Conservation (phyloP, 108 stramenopile species). For the Conticribra weissflogii region DNA sequence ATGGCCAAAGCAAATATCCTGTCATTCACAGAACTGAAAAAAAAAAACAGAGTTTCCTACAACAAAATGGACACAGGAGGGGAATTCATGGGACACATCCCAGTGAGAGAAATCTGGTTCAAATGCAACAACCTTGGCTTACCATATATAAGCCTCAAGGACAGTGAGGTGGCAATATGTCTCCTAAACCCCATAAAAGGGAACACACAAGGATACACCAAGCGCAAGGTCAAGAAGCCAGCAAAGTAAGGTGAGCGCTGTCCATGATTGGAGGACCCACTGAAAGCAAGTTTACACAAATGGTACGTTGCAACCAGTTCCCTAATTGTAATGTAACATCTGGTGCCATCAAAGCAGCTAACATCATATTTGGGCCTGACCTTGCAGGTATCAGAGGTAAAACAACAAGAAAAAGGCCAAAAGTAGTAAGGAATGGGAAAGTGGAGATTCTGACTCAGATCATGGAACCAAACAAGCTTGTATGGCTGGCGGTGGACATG, state of each 20-base stretch:
- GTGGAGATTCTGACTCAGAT: constrained; percentile 21
- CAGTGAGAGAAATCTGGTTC: constrained; percentile 3
- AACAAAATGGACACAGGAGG: background rate
- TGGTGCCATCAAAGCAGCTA: constrained; percentile 15
- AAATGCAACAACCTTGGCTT: constrained; percentile 5
- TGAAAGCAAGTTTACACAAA: constrained; percentile 16
- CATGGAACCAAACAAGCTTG: constrained; percentile 10
- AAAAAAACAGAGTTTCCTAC: constrained; percentile 15
- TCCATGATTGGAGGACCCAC: too few relatives aligned
- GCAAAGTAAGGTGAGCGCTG: constrained; percentile 4
- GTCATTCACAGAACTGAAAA: constrained; percentile 11
- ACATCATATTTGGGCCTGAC: constrained; percentile 34
- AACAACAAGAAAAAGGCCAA: constrained; percentile 17
- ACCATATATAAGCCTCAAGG: too few relatives aligned
- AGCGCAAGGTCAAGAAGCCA: constrained; percentile 23
- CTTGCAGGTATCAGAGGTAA: constrained; percentile 36
- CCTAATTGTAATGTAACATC: constrained; percentile 29
- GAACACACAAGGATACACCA: constrained; percentile 34
- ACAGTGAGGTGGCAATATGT: too few relatives aligned
- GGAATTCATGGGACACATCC: constrained; percentile 21
- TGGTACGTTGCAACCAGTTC: constrained; percentile 10
- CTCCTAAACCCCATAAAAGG: constrained; percentile 20
- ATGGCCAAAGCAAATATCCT: constrained; percentile 34
- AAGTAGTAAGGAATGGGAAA: constrained; percentile 15
- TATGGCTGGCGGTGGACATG: too few relatives aligned